Evolutionary conservation across 768 basidiomycete species (phyloP).

Genomic region (Calocybe gangraenosa): DNA sequence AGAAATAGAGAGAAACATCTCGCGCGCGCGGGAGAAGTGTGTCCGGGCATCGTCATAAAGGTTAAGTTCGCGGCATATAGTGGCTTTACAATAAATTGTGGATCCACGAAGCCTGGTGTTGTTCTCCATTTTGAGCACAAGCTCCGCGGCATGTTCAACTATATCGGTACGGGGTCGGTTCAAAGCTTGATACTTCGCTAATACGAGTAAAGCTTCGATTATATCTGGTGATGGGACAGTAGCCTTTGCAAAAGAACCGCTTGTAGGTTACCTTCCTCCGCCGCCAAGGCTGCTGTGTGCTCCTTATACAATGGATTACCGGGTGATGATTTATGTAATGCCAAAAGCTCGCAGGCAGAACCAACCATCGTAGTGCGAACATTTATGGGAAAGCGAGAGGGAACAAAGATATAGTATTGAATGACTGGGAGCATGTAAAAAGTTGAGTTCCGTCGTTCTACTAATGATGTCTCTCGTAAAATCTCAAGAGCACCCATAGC

Average conservation of each 20-base stretch:
- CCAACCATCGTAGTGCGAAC: constrained; percentile 8
- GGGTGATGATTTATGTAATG: constrained; percentile 7
- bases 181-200: too few relatives aligned
- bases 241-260: constrained; percentile 6
- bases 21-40: too few relatives aligned
- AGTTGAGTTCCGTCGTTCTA: constrained; percentile 1
- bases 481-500: constrained; percentile 3
- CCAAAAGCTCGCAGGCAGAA: constrained; percentile 13
- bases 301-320: constrained; percentile 11
- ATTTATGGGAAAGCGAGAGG: constrained; percentile 4
- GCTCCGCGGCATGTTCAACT: too few relatives aligned
- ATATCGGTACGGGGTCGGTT: too few relatives aligned
- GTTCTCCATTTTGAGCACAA: neutral
- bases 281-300: neutral
- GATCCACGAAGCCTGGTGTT: neutral
- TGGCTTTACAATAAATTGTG: neutral
- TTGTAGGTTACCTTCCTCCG: constrained; percentile 6
- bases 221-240: neutral
- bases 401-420: constrained; percentile 15
- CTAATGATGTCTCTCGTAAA: constrained; percentile 6
- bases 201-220: neutral
- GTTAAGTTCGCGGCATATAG: neutral
- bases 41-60: neutral
- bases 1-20: neutral
- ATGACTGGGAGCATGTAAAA: constrained; percentile 18